Base-by-base conservation (phyloP, 108 stramenopile species). In the Nitzschia sp. region DNA sequence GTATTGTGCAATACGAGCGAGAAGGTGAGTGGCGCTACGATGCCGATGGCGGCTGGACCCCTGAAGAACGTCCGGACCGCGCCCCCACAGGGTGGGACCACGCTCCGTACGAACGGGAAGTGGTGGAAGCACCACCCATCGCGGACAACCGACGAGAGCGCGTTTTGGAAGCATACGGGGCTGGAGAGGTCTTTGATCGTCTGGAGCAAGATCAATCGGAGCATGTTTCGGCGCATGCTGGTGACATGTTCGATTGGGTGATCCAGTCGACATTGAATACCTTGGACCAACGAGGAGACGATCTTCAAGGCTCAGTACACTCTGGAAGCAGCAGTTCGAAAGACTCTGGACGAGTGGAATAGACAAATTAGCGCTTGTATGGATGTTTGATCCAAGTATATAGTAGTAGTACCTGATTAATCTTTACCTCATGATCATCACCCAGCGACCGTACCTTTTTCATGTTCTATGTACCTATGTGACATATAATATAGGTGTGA, bases 201-300 rank as follows among this genome's bases (percentile, higher is more conserved):
- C 41, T 75, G 54, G 74, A 75, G 17, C 64, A 75, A 63, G 67
- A 69, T 11, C 53, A 63, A 43, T 40, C 50, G 15, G 55, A 70
- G 34, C 26, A 58, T n/a, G 44, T 26, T 15, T 43, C n/a, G 24
- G 54, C 46, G 14, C 73, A 15, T n/a, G 64, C 52, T 8, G 58
- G 41, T 12, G 70, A 76, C 61, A 51, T 64, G 52, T 73, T 81
- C 53, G 72, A 77, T 51, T 81, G 80, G 80, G 80, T 81, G 0
- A 65, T 81, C 40, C 54, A 70, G 39, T 69, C 67, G 24, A 76
- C 80, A 17, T 62, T 81, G 62, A 72, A 66, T 46, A 76, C 76
- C 19, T 57, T 81, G 46, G 76, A 76, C 42, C 48, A 76, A 40
- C 43, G 65, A 17, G 72, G 69, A 63, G 74, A 71, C 41, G 67